Base-by-base conservation (phyloP, 306 rosid species). In the Cucurbita pepo region DNA sequence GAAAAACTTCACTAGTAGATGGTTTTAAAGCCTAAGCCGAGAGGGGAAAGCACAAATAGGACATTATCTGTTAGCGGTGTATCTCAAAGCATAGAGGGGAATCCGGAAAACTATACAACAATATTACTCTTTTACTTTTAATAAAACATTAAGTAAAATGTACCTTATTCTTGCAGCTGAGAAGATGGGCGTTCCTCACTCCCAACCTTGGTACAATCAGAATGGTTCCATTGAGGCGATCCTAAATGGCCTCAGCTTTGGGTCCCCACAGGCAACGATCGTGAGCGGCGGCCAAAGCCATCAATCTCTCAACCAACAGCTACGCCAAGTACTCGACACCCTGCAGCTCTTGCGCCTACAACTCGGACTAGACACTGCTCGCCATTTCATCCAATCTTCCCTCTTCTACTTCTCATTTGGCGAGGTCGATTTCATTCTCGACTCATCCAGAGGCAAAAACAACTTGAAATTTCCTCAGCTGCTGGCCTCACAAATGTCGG, bases 291-390 rank as follows among this genome's bases (percentile, higher is more conserved):
- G 85, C 82, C 82, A 62, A 77, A 86, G 84, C 80, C 85, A 82
- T 79, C 98, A 92, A 80, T 90, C 96, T 74, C 92, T 85, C 13
- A 92, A 76, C 87, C 92, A 90, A 70, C 96, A 90, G 74, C 84
- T 90, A 15, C 91, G 98, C 60, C 98, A 92, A 72, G 90, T 78
- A 48, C 82, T 85, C 5, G 96, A 92, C 78, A 77, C 88, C 6
- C 18, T 92, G 56, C 92, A 92, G 86, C 79, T 87, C 25, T 57
- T 92, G 50, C 88, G 87, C 71, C 83, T 92, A 55, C 89, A 81
- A 34, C 81, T 90, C 50, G 75, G 69, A 14, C 79, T 76, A 65
- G 75, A 79, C 2, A 50, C 77, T 4, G 84, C 85, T 15, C 79
- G 78, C 56, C 83, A 77, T 18, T 85, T 90, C 53, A 82, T 86